Evolutionary conservation across 2,329 filamentous ascomycete species (phyloP).

Genomic region (Zasmidium angulare): DNA sequence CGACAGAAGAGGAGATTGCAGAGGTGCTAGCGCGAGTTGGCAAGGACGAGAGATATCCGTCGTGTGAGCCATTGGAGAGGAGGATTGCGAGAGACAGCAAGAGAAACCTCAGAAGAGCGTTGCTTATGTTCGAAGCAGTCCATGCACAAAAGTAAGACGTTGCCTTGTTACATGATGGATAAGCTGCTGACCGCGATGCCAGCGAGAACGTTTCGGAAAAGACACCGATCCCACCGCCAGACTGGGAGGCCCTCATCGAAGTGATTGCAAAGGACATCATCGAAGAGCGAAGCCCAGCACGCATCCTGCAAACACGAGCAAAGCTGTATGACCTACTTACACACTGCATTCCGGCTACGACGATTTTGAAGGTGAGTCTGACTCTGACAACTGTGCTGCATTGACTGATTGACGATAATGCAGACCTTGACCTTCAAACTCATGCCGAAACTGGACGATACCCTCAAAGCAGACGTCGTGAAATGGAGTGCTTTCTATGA

Average conservation of each 20-base stretch:
- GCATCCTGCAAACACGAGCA: slow-evolving; percentile 82
- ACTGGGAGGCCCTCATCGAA: slow-evolving; percentile 91
- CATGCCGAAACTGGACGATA: slow-evolving; percentile 81
- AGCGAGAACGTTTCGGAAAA: slow-evolving; percentile 88
- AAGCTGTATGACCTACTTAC: slow-evolving; percentile 97
- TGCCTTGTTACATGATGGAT: background rate
- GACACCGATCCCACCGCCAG: slow-evolving; percentile 88
- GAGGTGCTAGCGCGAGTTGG: slow-evolving; percentile 68
- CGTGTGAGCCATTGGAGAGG: slow-evolving; percentile 71
- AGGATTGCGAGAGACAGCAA: slow-evolving; percentile 89
- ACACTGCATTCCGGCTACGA: slow-evolving; percentile 94
- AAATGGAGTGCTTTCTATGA: slow-evolving; percentile 98
- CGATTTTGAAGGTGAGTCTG: slow-evolving; percentile 70
- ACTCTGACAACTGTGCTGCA: background rate
- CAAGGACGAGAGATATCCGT: slow-evolving; percentile 80
- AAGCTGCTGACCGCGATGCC: slow-evolving; percentile 5
- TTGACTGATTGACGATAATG: background rate
- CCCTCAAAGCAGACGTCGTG: slow-evolving; percentile 85
- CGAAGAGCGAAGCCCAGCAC: slow-evolving; percentile 84
- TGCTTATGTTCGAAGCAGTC: slow-evolving; percentile 96
- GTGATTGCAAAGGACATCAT: slow-evolving; percentile 93
- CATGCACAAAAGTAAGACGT: slow-evolving; percentile 86
- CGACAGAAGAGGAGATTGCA: slow-evolving; percentile 81
- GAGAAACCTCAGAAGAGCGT: slow-evolving; percentile 81
- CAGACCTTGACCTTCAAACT: slow-evolving; percentile 89